Base-by-base conservation (phyloP, 2,329 filamentous ascomycete species). In the Knoxdaviesia capensis region DNA sequence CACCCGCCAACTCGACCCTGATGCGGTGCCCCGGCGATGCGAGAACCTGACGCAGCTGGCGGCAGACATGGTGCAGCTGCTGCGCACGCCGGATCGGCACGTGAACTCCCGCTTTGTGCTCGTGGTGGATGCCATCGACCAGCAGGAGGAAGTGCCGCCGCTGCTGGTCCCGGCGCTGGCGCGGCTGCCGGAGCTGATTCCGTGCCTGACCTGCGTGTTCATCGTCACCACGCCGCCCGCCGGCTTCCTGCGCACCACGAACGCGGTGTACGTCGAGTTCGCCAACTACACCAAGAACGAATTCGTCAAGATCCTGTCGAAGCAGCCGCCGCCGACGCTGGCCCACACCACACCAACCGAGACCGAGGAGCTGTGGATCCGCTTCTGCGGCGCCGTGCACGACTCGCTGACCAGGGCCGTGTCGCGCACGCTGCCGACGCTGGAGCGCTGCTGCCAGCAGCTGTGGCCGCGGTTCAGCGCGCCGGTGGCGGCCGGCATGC, bases 81-180 rank as follows among this genome's bases (percentile, higher is more conserved):
- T 87, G 38, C 60, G 66, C 41, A 64, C 66, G 46, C 50, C 52
- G 8, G 44, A 51, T 6, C 50, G 55, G 6, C 56, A 58, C 35
- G 49, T 53, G 20, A 51, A 54, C 39, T 64, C 63, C 48, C 75
- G 78, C 48, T 86, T 94, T 50, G 76, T 88, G 6, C 59, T 96
- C 44, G 82, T 94, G 7, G 69, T 96, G 47, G 90, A 96, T 62
- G 83, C 76, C 7, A 78, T 96, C 44, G 88, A 96, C 56, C 72
- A 69, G 47, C 82, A 94, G 56, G 69, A 80, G 52, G 88, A 96
- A 53, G 75, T 80, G 5, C 74, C 81, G 5, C 69, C 75, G 3
- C 93, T 84, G 1, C 60, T 96, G 9, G 61, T 94, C 5, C 77
- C 87, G 32, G 86, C 83, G 8, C 61, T 98, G 47, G 83, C 81